These are phyloP conservation scores for Globisporangium lucens DNA, from an alignment of 352 stramenopile species.

Conservation along the genomic window DNA sequence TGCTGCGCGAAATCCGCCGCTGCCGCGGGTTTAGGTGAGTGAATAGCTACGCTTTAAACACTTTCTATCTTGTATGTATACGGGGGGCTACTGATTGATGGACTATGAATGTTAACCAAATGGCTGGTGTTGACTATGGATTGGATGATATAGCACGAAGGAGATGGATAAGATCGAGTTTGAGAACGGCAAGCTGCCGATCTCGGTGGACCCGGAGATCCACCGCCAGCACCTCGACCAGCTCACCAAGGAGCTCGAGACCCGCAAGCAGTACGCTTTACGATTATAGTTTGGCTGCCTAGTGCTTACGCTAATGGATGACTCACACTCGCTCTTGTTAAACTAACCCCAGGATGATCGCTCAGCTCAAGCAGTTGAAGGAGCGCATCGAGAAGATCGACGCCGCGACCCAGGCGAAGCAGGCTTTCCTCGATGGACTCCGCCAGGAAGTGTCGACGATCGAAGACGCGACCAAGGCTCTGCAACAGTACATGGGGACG, in stretches of 20 bases:
- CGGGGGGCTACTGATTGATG: background rate
- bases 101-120: background rate
- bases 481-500: conserved; percentile 62
- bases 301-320: background rate
- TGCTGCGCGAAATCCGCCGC: conserved; percentile 72
- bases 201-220: conserved; percentile 43
- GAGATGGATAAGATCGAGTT: conserved; percentile 85
- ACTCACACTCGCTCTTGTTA: background rate
- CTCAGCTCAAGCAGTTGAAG: conserved; percentile 58
- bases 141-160: conserved; percentile 36
- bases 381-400: conserved; percentile 59
- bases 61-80: background rate
- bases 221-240: conserved; percentile 67
- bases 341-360: conserved; percentile 34
- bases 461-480: conserved; percentile 49
- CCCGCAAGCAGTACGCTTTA: conserved; percentile 45
- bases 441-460: conserved; percentile 48
- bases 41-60: background rate
- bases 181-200: conserved; percentile 43
- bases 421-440: conserved; percentile 52
- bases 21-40: conserved; percentile 60
- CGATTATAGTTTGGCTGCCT: background rate
- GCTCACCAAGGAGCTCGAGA: conserved; percentile 59
- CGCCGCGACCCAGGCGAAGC: conserved; percentile 50
- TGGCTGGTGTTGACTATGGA: background rate